Conservation (phyloP, 768 basidiomycete genomes). For the Leccinum fibrillosum region DNA sequence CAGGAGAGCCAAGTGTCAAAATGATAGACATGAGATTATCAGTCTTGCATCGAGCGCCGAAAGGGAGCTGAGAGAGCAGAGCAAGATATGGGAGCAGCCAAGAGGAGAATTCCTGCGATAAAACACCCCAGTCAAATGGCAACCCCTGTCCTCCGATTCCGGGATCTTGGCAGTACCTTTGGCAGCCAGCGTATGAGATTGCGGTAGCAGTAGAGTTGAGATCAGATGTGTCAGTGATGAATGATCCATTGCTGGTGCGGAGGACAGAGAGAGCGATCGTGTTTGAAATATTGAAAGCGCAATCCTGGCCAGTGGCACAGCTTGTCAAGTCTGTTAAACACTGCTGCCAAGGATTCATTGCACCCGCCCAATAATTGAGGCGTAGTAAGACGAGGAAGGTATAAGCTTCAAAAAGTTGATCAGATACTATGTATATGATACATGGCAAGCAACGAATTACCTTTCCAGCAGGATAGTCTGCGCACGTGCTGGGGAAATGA, state of each 20-base stretch:
- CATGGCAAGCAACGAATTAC: not conserved
- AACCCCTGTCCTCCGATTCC: not conserved
- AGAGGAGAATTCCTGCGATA: slow-evolving; percentile 36
- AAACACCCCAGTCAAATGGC: slow-evolving; percentile 8
- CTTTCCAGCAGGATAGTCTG: not conserved
- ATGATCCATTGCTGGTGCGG: slow-evolving; percentile 4
- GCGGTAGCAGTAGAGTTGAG: slow-evolving; percentile 4
- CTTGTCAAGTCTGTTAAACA: slow-evolving; percentile 7
- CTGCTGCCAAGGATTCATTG: slow-evolving; percentile 8
- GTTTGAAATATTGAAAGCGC: not conserved
- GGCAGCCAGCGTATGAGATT: slow-evolving; percentile 8
- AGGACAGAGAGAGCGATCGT: slow-evolving; percentile 16
- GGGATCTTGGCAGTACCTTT: not conserved
- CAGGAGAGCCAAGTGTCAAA: slow-evolving; percentile 43
- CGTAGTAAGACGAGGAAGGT: not conserved
- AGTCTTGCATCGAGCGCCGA: slow-evolving; percentile 32
- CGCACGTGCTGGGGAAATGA: not conserved
- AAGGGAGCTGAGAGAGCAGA: slow-evolving; percentile 46
- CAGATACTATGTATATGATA: not conserved
- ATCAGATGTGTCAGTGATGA: not conserved
- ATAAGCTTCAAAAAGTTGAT: slow-evolving; percentile 2
- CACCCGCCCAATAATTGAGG: not conserved
- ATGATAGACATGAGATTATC: slow-evolving; percentile 45
- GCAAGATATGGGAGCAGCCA: slow-evolving; percentile 52
- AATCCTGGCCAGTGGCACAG: slow-evolving; percentile 6